Percentiles rank a stretch among this genome's conserved stretches.
phyloP scores from a whole-genome alignment of 345 rosid species.

The Geranium brycei region DNA sequence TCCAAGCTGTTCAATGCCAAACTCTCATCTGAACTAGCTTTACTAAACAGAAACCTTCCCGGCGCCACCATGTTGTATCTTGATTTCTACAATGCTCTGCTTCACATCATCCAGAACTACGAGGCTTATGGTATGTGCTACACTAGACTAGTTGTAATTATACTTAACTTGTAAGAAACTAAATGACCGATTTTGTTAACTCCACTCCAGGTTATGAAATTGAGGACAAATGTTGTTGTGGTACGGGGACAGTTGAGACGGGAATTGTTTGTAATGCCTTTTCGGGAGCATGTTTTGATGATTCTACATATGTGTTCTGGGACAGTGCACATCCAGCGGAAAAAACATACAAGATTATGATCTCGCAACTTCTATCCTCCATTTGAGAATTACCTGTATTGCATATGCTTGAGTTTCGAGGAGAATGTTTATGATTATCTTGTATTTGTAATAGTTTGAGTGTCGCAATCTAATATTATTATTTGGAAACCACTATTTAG shows the following conservation, averaged over 20 bases:
- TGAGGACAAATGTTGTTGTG: background rate
- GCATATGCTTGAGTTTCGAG: too few relatives aligned
- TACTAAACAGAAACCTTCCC: slow-evolving; percentile 16
- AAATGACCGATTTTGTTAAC: background rate
- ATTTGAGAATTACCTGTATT: too few relatives aligned
- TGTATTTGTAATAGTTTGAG: too few relatives aligned
- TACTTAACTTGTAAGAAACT: too few relatives aligned
- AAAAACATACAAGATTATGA: too few relatives aligned
- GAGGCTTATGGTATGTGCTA: slow-evolving; percentile 20
- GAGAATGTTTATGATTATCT: too few relatives aligned
- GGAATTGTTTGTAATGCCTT: background rate
- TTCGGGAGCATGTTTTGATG: background rate
- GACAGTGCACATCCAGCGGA: background rate
- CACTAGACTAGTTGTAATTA: too few relatives aligned
- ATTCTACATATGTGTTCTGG: background rate
- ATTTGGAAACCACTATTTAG: too few relatives aligned
- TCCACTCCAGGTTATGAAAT: background rate
- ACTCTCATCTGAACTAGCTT: slow-evolving; percentile 12
- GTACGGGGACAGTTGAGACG: background rate
- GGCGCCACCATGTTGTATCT: slow-evolving; percentile 23
- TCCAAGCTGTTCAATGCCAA: slow-evolving; percentile 22
- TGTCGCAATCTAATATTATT: too few relatives aligned
- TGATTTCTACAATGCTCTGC: slow-evolving; percentile 31
- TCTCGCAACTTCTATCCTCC: too few relatives aligned
- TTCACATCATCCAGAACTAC: slow-evolving; percentile 28